Percentiles rank a stretch among this genome's conserved stretches.
Evolutionary conservation across 169 alveolate species (phyloP).

Genomic region (Babesia bigemina): DNA sequence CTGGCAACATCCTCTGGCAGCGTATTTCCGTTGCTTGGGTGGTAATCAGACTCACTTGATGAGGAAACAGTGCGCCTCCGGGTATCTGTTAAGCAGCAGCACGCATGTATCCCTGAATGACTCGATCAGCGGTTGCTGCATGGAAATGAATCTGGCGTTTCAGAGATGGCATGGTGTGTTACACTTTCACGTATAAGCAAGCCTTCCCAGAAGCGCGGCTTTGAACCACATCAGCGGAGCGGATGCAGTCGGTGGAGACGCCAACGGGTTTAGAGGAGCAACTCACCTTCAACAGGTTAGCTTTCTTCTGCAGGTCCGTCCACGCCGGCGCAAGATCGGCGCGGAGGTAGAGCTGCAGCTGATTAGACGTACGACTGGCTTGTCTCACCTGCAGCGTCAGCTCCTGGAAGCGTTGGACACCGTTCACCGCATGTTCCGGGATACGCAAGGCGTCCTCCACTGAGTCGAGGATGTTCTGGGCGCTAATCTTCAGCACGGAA

Average conservation of each 20-base stretch:
- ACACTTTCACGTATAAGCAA: background rate
- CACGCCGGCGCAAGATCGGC: constrained; percentile 44
- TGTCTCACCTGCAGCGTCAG: constrained; percentile 40
- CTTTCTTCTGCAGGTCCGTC: constrained; percentile 31
- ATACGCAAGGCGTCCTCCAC: constrained; percentile 32
- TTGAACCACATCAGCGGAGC: background rate
- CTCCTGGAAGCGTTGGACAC: constrained; percentile 38
- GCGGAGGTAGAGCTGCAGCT: constrained; percentile 42
- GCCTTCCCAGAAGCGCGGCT: background rate
- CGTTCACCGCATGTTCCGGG: constrained; percentile 29
- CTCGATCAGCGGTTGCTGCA: constrained; percentile 26
- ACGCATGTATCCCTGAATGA: constrained; percentile 34
- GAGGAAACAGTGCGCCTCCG: constrained; percentile 23
- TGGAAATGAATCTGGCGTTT: background rate
- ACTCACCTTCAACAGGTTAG: constrained; percentile 28
- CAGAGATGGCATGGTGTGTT: background rate
- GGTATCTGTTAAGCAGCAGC: constrained; percentile 39
- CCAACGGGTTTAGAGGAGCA: background rate
- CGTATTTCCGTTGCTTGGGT: background rate
- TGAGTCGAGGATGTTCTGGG: constrained; percentile 13
- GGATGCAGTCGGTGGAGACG: too few relatives aligned
- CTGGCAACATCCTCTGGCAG: constrained; percentile 43
- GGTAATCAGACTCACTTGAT: constrained; percentile 28
- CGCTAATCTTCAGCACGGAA: constrained; percentile 9
- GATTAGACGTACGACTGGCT: background rate